Evolutionary conservation across 345 rosid species (phyloP), one percentile per base, ranked within the genome.

Genomic region (Raphanus raphanistrum): DNA sequence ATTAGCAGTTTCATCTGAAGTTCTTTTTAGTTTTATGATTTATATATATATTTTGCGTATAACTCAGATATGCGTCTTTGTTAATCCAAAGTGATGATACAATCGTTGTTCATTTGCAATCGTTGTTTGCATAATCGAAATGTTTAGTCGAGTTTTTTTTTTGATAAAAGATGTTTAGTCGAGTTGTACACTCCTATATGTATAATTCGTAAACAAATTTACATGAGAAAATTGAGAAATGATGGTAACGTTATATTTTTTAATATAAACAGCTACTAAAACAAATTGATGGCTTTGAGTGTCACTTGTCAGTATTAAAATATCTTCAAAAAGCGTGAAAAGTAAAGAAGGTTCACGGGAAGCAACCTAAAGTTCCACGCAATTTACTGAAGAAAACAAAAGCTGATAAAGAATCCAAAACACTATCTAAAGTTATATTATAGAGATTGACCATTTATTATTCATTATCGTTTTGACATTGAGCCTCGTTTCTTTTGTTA

Each of bases 281-380:
- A 10, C 45, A 26, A 27, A 55, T 4, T 7, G 16, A 68, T 45
- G 36, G 32, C 52, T 2, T 8, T 28, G 31, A 28, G 3, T 28
- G 31, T 28, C 29, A 28, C 29, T 62, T 12, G 36, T 54, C 29
- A 50, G 36, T 6, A 6, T 63, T 26, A 8, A 63, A 33, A 66
- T 48, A 78, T 52, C 11, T 63, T 45, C 3, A 64, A 50, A 69
- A 48, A 63, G 11, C 3, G 12, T 26, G 77, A 63, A 27, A 41
- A 17, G 76, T 17, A 10, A 68, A 16, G 68, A 73, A 79, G 65
- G 61, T 79, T 79, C 78, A 66, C 57, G 50, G 52, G 81, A 78
- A 72, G 35, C 73, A 67, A 66, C 77, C 45, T 66, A 66, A 74
- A 77, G 41, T 72, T 48, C n/a, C 77, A 71, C n/a, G 43, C 26